Conservation (phyloP, 192 early-diverging fungal species). For the Geranomyces michiganensis region DNA sequence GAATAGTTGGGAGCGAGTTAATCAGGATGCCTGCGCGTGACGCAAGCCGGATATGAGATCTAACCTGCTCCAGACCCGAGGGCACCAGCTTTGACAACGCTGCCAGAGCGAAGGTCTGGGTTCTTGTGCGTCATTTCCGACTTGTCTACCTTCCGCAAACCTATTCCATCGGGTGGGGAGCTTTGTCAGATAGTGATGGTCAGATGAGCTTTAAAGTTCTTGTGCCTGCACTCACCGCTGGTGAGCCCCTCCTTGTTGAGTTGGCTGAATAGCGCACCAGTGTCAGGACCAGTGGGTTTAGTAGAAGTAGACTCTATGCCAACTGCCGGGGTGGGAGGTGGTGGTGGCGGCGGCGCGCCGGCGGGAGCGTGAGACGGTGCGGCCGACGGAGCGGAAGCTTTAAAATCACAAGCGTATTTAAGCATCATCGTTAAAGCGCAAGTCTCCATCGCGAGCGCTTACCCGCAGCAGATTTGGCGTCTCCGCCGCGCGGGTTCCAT, state of each 20-base stretch:
- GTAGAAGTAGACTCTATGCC: constrained; percentile 43
- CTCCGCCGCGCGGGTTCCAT: constrained; percentile 88
- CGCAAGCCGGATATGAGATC: neutral
- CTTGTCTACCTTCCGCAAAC: constrained; percentile 93
- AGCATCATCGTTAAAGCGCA: no score
- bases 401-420: neutral
- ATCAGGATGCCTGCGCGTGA: neutral
- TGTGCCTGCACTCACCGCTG: constrained; percentile 44
- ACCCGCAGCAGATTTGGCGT: constrained; percentile 45
- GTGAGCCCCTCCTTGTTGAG: constrained; percentile 75
- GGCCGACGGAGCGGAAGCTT: constrained; percentile 1
- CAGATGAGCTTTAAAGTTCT: neutral
- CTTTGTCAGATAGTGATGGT: neutral
- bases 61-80: constrained; percentile 32
- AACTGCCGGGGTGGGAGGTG: constrained; percentile 35
- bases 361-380: constrained; percentile 35
- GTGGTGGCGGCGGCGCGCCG: constrained; percentile 44
- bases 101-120: constrained; percentile 75
- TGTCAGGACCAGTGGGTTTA: neutral
- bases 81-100: constrained; percentile 53
- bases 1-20: no score
- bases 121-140: constrained; percentile 99
- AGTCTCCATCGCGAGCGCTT: neutral
- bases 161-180: constrained; percentile 23
- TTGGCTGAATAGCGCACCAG: constrained; percentile 75